phyloP scores from a whole-genome alignment of 2,329 filamentous ascomycete species.

The Furcasterigmium furcatum region DNA sequence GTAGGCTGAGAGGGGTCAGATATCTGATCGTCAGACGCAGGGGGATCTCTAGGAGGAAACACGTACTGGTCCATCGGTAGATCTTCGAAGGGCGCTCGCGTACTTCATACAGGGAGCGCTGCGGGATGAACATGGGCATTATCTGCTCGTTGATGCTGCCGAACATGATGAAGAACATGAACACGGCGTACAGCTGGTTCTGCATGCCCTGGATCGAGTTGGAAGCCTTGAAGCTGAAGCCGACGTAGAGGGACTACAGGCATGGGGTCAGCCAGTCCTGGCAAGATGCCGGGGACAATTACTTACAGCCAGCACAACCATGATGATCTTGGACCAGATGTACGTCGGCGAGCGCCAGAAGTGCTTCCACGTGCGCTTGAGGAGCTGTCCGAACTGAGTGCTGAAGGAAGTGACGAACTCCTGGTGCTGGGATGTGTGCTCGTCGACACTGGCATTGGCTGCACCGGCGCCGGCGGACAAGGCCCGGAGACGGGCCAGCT shows the following conservation, averaged over 20 bases:
- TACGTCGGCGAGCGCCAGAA: slow-evolving; percentile 72
- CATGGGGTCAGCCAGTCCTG: slow-evolving; percentile 5
- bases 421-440: slow-evolving; percentile 26
- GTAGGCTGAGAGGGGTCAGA: slow-evolving; percentile 17
- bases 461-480: slow-evolving; percentile 31
- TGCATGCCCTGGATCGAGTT: slow-evolving; percentile 61
- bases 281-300: neutral
- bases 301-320: slow-evolving; percentile 37
- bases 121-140: slow-evolving; percentile 67
- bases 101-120: slow-evolving; percentile 63
- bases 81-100: slow-evolving; percentile 64
- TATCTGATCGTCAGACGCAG: too few relatives aligned
- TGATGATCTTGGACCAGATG: slow-evolving; percentile 62
- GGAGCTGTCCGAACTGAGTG: slow-evolving; percentile 57
- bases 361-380: slow-evolving; percentile 62
- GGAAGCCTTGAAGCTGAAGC: slow-evolving; percentile 57
- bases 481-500: slow-evolving; percentile 16
- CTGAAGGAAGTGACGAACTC: slow-evolving; percentile 70
- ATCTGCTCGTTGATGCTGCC: slow-evolving; percentile 57
- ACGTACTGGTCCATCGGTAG: slow-evolving; percentile 32
- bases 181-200: slow-evolving; percentile 65
- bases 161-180: slow-evolving; percentile 67
- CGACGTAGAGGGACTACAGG: slow-evolving; percentile 54
- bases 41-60: neutral
- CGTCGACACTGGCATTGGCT: neutral